Evolutionary conservation across 768 basidiomycete genomes (phyloP).

Genomic region (Hericium rajendrae): DNA sequence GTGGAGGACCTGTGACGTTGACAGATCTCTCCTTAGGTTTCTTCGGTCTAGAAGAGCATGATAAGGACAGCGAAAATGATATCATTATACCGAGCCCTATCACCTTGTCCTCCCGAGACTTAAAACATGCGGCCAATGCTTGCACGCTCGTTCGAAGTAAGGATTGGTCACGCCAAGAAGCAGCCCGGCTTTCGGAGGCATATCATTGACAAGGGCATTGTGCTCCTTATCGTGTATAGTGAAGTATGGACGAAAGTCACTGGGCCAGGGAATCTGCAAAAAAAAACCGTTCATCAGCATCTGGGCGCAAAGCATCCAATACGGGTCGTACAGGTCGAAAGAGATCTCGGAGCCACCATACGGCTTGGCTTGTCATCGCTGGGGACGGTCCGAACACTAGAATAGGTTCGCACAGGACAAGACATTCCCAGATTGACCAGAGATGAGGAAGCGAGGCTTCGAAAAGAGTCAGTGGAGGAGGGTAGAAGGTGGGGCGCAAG

Average conservation of each 20-base stretch:
- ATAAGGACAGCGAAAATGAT: background rate
- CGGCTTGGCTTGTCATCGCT: slow-evolving; percentile 72
- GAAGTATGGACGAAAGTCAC: slow-evolving; percentile 88
- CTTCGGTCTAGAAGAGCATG: background rate
- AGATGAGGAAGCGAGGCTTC: slow-evolving; percentile 56
- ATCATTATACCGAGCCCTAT: slow-evolving; percentile 25
- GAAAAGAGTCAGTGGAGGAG: slow-evolving; percentile 50
- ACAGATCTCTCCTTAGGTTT: background rate
- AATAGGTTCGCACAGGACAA: slow-evolving; percentile 84
- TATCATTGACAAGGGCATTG: slow-evolving; percentile 62
- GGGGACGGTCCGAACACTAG: slow-evolving; percentile 76
- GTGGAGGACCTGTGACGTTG: slow-evolving; percentile 37
- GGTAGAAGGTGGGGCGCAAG: slow-evolving; percentile 47
- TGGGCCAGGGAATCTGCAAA: slow-evolving; percentile 65
- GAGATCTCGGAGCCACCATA: slow-evolving; percentile 90
- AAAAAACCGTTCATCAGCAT: background rate
- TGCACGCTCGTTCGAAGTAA: slow-evolving; percentile 68
- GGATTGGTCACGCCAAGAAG: slow-evolving; percentile 86
- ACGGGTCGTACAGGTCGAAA: slow-evolving; percentile 57
- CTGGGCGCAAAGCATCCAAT: background rate
- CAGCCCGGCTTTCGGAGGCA: slow-evolving; percentile 68
- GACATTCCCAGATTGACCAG: slow-evolving; percentile 91
- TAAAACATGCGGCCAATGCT: slow-evolving; percentile 80
- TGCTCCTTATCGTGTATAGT: slow-evolving; percentile 94
- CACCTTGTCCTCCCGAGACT: slow-evolving; percentile 46